Percentiles rank a stretch among this genome's conserved stretches.
phyloP scores from a whole-genome alignment of 805 yeast species.

The Maudiozyma barnettii region DNA sequence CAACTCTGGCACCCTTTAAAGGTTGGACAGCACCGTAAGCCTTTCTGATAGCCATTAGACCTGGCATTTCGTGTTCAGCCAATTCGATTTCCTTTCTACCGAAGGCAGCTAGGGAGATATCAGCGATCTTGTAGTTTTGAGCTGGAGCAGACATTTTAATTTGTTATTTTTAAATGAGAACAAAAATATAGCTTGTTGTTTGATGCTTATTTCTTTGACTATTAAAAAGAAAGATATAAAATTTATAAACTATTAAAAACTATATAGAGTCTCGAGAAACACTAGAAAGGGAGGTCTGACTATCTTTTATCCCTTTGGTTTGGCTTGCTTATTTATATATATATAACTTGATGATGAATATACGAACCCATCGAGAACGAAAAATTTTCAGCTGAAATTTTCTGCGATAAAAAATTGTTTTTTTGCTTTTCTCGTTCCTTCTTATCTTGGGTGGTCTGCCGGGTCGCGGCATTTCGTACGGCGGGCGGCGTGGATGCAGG shows the following conservation, averaged over 20 bases:
- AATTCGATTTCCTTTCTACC: constrained; percentile 99
- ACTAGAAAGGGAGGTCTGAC: too few species aligned
- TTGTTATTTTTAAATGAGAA: neutral
- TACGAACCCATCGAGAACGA: neutral
- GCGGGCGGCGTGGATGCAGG: too few species aligned
- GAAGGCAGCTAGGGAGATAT: constrained; percentile 96
- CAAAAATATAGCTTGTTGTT: neutral
- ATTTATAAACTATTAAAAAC: too few species aligned
- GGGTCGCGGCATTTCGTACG: too few species aligned
- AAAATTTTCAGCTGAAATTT: neutral
- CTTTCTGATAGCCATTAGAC: constrained; percentile 94
- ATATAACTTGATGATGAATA: neutral
- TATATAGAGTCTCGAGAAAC: too few species aligned
- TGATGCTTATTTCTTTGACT: too few species aligned
- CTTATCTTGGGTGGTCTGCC: too few species aligned
- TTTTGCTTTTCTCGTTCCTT: too few species aligned
- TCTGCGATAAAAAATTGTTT: too few species aligned
- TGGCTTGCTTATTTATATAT: neutral
- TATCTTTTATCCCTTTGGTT: neutral
- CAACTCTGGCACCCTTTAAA: constrained; percentile 95
- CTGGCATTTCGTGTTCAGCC: constrained; percentile 99
- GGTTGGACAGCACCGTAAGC: constrained; percentile 90
- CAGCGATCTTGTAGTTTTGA: constrained; percentile 88
- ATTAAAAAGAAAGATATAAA: too few species aligned
- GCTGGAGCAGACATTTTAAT: constrained; percentile 47